Percentiles rank a stretch among this genome's conserved stretches.
Conservation (phyloP, 345 rosid genomes). For the Boechera retrofracta region DNA sequence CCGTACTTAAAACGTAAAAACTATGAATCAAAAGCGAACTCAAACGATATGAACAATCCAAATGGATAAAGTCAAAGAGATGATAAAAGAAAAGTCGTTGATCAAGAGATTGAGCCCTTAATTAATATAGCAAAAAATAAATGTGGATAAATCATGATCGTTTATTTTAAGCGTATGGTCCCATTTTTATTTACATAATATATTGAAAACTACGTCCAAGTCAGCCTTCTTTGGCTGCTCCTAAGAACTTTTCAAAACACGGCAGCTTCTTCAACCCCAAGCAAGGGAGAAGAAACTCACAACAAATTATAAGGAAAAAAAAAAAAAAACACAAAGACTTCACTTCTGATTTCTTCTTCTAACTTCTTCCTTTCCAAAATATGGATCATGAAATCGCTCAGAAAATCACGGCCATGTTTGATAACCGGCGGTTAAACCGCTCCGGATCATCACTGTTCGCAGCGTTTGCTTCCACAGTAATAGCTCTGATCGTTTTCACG, state of each 20-base stretch:
- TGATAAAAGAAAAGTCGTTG: conserved; percentile 29
- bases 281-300: not conserved
- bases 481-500: conserved; percentile 51
- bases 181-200: not conserved
- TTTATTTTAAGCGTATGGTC: conserved; percentile 24
- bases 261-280: conserved; percentile 41
- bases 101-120: not conserved
- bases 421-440: conserved; percentile 33
- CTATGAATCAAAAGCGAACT: not conserved
- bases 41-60: not conserved
- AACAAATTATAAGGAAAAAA: conserved; percentile 1
- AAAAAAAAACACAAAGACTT: conserved; percentile 5
- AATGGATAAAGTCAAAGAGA: conserved; percentile 15
- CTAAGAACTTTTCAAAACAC: conserved; percentile 33
- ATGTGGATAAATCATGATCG: conserved; percentile 22
- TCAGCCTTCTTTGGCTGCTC: conserved; percentile 31
- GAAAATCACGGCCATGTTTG: conserved; percentile 26
- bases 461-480: conserved; percentile 39
- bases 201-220: conserved; percentile 25
- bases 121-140: not conserved
- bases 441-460: conserved; percentile 43
- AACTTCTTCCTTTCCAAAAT: not conserved
- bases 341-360: not conserved
- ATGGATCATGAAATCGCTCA: conserved; percentile 37
- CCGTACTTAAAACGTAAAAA: not conserved